These are phyloP conservation scores for Penicillium odoratum DNA, from an alignment of 495 filamentous ascomycete genomes.

Conservation along the genomic window DNA sequence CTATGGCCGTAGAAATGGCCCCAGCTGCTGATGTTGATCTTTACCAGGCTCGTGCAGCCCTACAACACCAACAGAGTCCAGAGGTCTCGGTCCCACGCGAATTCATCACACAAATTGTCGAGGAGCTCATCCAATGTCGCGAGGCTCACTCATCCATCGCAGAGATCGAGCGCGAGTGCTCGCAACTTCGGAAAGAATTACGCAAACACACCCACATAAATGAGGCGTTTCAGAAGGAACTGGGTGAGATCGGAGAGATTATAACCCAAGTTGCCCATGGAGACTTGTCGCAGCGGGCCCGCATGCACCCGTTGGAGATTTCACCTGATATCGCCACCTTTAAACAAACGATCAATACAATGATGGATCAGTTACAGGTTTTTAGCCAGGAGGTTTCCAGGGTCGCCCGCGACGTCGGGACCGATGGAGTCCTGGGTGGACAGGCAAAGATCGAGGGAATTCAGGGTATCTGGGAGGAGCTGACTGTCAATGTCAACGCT, in stretches of 20 bases:
- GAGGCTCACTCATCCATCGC: constrained; percentile 24
- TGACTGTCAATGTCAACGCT: constrained; percentile 90
- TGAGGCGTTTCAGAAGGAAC: constrained; percentile 88
- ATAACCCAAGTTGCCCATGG: constrained; percentile 86
- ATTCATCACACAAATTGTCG: constrained; percentile 53
- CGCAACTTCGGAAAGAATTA: constrained; percentile 72
- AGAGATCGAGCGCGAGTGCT: constrained; percentile 51
- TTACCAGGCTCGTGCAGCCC: constrained; percentile 60
- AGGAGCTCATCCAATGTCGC: constrained; percentile 43
- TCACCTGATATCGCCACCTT: constrained; percentile 92
- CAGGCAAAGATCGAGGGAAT: constrained; percentile 87
- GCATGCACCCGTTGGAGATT: constrained; percentile 86
- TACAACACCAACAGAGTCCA: constrained; percentile 64
- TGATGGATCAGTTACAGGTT: constrained; percentile 93
- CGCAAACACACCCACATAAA: constrained; percentile 91
- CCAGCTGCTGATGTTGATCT: constrained; percentile 56
- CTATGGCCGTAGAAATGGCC: constrained; percentile 23
- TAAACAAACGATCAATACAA: constrained; percentile 86
- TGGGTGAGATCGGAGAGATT: constrained; percentile 90
- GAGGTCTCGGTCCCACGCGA: constrained; percentile 64
- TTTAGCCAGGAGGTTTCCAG: constrained; percentile 91
- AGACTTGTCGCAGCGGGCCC: constrained; percentile 88
- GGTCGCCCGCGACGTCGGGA: constrained; percentile 88
- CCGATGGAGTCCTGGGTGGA: constrained; percentile 84
- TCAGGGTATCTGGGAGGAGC: constrained; percentile 89